These are phyloP conservation scores for Saraca asoca DNA, from an alignment of 331 rosid species.

Conservation along the genomic window DNA sequence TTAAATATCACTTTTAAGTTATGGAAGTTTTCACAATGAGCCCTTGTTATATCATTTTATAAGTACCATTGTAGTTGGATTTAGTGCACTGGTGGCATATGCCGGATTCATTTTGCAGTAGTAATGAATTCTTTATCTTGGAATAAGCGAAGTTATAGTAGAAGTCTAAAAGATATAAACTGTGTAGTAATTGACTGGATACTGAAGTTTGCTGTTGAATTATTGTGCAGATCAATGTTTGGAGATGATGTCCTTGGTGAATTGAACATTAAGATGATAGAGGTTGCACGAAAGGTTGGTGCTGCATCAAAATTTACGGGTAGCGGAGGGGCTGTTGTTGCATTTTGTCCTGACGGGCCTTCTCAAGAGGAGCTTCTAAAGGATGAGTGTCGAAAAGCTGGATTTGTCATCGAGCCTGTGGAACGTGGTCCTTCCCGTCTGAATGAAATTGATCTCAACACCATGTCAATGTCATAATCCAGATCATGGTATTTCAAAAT, in stretches of 20 bases:
- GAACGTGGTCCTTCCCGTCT: slow-evolving; percentile 60
- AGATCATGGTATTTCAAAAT: neutral
- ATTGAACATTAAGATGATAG: slow-evolving; percentile 83
- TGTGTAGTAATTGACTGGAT: neutral
- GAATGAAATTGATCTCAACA: slow-evolving; percentile 60
- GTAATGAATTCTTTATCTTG: too few species aligned
- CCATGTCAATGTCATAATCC: slow-evolving; percentile 33
- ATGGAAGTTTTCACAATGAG: neutral
- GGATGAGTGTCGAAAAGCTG: slow-evolving; percentile 65
- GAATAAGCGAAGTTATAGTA: too few species aligned
- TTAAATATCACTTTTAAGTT: neutral
- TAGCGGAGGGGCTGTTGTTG: slow-evolving; percentile 96
- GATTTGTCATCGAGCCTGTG: slow-evolving; percentile 57
- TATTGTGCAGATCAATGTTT: slow-evolving; percentile 67
- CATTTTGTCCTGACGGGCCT: slow-evolving; percentile 73
- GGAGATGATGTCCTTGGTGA: slow-evolving; percentile 84
- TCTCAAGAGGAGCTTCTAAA: slow-evolving; percentile 73
- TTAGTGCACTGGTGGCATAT: neutral
- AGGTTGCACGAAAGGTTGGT: slow-evolving; percentile 81
- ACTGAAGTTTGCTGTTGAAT: slow-evolving; percentile 24
- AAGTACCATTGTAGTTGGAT: neutral
- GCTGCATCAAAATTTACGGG: slow-evolving; percentile 97
- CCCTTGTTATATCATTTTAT: neutral
- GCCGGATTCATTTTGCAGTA: neutral
- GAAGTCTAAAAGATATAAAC: too few species aligned